phyloP scores from a whole-genome alignment of 1,284 basidiomycete genomes.

The Entoloma clypeatum region DNA sequence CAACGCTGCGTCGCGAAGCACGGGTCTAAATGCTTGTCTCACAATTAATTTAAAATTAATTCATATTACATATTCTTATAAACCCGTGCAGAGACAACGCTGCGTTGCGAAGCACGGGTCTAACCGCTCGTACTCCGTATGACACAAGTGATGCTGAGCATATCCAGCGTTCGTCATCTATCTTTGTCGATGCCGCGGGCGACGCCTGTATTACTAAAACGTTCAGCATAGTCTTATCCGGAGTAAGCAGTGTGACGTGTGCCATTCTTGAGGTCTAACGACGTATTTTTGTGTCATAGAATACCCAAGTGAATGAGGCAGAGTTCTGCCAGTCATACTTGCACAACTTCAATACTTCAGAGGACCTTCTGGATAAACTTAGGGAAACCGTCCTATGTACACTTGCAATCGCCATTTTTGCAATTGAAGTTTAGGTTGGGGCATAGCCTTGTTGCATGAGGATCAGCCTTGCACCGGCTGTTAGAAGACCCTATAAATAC shows the following conservation, averaged over 20 bases:
- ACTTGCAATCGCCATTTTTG: too few relatives aligned
- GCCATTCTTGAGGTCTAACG: not conserved
- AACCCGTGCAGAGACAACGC: too few relatives aligned
- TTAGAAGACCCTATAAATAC: too few relatives aligned
- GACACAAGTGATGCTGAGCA: conserved; percentile 34
- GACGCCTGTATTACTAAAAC: conserved; percentile 13
- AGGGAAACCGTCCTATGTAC: conserved; percentile 30
- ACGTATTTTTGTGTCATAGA: conserved; percentile 16
- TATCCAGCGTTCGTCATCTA: conserved; percentile 5
- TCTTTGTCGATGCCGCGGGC: conserved; percentile 4
- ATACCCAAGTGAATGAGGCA: conserved; percentile 31
- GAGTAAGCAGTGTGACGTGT: conserved; percentile 13
- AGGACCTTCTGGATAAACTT: conserved; percentile 15
- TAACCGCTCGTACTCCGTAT: conserved; percentile 27
- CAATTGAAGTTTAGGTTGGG: too few relatives aligned
- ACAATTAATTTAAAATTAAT: too few relatives aligned
- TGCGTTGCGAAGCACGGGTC: too few relatives aligned
- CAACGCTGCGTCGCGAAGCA: too few relatives aligned
- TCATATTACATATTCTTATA: too few relatives aligned
- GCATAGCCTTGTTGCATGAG: too few relatives aligned
- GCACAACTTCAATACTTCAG: conserved; percentile 14
- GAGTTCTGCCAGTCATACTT: conserved; percentile 24
- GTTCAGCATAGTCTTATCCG: conserved; percentile 25
- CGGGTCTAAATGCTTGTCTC: too few relatives aligned
- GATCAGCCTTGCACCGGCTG: too few relatives aligned